These are phyloP conservation scores for Nicotiana obtusifolia DNA, from an alignment of 257 asterid genomes.

Conservation along the genomic window DNA sequence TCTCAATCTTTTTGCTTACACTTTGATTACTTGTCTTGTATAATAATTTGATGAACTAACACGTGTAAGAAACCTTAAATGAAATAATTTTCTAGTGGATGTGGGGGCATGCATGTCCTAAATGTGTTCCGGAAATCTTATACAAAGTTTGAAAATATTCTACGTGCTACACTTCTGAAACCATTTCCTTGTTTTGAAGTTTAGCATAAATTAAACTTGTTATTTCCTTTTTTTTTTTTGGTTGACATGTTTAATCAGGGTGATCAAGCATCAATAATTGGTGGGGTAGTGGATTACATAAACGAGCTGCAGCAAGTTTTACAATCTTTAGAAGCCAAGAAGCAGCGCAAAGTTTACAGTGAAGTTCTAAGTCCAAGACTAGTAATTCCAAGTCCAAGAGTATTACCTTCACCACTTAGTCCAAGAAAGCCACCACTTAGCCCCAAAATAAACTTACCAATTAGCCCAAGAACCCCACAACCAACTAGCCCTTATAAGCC, in stretches of 20 bases:
- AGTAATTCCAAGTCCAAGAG: slow-evolving; percentile 45
- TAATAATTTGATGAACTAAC: too few relatives aligned
- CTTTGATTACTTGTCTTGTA: too few relatives aligned
- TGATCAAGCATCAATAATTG: slow-evolving; percentile 97
- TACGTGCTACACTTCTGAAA: neutral
- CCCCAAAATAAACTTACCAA: slow-evolving; percentile 63
- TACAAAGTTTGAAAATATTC: neutral
- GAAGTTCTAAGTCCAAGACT: slow-evolving; percentile 65
- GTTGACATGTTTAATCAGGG: slow-evolving; percentile 35
- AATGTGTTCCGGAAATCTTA: neutral
- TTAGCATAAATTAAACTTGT: neutral
- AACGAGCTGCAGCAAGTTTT: slow-evolving; percentile 71
- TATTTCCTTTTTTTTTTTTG: neutral
- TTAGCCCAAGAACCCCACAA: slow-evolving; percentile 86
- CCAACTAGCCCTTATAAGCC: slow-evolving; percentile 70
- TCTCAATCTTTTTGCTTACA: too few relatives aligned
- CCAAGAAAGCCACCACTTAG: slow-evolving; percentile 69
- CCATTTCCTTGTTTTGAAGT: neutral
- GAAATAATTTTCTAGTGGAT: too few relatives aligned
- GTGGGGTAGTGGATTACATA: slow-evolving; percentile 85
- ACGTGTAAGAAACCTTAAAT: too few relatives aligned
- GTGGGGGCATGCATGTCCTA: neutral
- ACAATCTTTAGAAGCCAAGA: slow-evolving; percentile 72
- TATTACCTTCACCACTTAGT: slow-evolving; percentile 41
- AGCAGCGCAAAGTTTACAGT: slow-evolving; percentile 64